These are phyloP conservation scores for Plantago ovata DNA, from an alignment of 257 asterid species.

Conservation along the genomic window DNA sequence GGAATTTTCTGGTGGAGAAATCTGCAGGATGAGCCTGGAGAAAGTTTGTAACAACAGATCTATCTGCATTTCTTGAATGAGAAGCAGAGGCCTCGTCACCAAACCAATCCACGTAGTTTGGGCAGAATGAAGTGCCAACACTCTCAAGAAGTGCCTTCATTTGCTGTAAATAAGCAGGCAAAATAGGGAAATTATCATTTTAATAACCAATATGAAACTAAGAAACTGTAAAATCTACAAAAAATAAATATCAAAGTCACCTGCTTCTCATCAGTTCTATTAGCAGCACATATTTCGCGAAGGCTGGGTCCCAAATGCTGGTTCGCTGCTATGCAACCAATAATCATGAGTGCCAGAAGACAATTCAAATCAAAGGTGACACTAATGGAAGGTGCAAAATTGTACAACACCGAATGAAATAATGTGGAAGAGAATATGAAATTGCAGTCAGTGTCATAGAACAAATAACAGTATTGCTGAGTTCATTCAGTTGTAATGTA, in stretches of 20 bases:
- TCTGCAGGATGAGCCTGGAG: slow-evolving; percentile 82
- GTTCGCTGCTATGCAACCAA: slow-evolving; percentile 42
- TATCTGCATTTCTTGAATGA: slow-evolving; percentile 73
- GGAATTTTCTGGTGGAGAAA: slow-evolving; percentile 71
- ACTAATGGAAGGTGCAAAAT: slow-evolving; percentile 2
- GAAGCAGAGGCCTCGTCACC: slow-evolving; percentile 50
- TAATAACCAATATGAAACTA: not conserved
- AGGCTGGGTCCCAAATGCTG: slow-evolving; percentile 63
- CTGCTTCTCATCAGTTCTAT: slow-evolving; percentile 92
- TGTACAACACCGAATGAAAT: slow-evolving; percentile 4
- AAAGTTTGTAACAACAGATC: slow-evolving; percentile 71
- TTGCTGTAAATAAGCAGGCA: slow-evolving; percentile 56
- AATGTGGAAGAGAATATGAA: slow-evolving; percentile 16
- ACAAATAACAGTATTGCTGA: not conserved
- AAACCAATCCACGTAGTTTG: slow-evolving; percentile 81
- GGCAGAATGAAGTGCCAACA: slow-evolving; percentile 84
- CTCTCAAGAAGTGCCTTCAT: slow-evolving; percentile 87
- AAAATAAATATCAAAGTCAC: slow-evolving; percentile 31
- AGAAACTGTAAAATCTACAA: slow-evolving; percentile 19
- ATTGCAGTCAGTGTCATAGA: not conserved
- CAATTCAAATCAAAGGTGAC: slow-evolving; percentile 18
- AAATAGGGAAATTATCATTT: slow-evolving; percentile 13
- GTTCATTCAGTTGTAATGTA: not conserved
- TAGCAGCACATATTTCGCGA: slow-evolving; percentile 89
- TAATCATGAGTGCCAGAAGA: slow-evolving; percentile 17